phyloP scores from a whole-genome alignment of 2,329 filamentous ascomycete species.

The Botrytis byssoidea region DNA sequence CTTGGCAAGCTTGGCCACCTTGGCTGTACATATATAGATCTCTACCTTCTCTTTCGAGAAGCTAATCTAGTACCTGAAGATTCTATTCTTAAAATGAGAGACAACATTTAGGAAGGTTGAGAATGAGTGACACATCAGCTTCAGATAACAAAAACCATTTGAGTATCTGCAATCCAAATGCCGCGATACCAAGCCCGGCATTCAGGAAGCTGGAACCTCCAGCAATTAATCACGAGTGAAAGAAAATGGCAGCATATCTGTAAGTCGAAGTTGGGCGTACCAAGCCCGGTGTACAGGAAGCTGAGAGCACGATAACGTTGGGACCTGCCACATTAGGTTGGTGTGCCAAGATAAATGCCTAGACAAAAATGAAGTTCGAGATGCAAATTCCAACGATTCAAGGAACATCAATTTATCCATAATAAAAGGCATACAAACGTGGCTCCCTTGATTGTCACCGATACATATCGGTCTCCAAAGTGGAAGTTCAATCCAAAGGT shows the following conservation, averaged over 20 bases:
- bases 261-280: background rate
- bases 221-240: background rate
- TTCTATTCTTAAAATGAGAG: background rate
- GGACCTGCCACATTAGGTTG: background rate
- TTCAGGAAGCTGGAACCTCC: background rate
- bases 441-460: background rate
- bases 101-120: background rate
- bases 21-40: background rate
- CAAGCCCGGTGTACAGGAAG: constrained; percentile 5
- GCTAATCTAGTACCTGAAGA: background rate
- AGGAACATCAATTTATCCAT: background rate
- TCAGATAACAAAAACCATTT: background rate
- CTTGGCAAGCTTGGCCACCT: constrained; percentile 10
- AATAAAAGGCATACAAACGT: background rate
- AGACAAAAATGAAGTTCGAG: background rate
- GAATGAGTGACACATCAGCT: background rate
- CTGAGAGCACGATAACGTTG: background rate
- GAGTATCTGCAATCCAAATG: background rate
- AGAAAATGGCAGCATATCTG: background rate
- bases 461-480: background rate
- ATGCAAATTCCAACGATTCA: background rate
- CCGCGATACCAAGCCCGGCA: background rate
- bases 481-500: background rate
- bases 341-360: background rate
- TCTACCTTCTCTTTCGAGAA: background rate